Evolutionary conservation across 805 yeast species (phyloP).

Genomic region (Zygoascus bituminiphila): DNA sequence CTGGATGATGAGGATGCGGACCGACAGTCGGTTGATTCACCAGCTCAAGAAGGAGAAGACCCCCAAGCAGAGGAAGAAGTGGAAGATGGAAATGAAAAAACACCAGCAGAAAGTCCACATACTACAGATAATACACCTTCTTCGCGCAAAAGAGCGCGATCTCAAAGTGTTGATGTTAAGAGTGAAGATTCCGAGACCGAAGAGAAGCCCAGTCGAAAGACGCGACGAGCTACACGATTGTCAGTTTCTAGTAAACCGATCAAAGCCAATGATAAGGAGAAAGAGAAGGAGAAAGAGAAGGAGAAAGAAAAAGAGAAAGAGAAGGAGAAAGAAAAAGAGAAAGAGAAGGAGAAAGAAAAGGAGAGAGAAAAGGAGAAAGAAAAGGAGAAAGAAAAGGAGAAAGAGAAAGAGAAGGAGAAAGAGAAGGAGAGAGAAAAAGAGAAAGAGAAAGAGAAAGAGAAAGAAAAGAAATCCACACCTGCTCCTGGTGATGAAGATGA

Average conservation of each 20-base stretch:
- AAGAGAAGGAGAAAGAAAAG: constrained; percentile 5
- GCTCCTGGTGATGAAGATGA: too few relatives aligned
- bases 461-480: not conserved
- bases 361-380: constrained; percentile 3
- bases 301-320: constrained; percentile 13
- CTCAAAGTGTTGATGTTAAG: not conserved
- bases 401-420: not conserved
- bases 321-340: constrained; percentile 2
- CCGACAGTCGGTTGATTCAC: too few relatives aligned
- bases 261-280: not conserved
- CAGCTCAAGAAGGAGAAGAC: not conserved
- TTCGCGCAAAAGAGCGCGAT: not conserved
- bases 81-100: constrained; percentile 11
- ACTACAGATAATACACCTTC: not conserved
- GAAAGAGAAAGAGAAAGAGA: constrained; percentile 4
- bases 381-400: constrained; percentile 2
- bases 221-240: constrained; percentile 2
- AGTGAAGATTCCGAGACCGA: constrained; percentile 3
- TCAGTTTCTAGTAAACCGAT: not conserved
- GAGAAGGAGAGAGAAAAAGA: not conserved
- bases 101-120: not conserved
- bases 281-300: constrained; percentile 2
- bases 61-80: constrained; percentile 9
- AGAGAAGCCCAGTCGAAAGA: not conserved
- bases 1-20: constrained; percentile 8